Base-by-base conservation (phyloP, 208 protist species). In the Crithidia thermophila region DNA sequence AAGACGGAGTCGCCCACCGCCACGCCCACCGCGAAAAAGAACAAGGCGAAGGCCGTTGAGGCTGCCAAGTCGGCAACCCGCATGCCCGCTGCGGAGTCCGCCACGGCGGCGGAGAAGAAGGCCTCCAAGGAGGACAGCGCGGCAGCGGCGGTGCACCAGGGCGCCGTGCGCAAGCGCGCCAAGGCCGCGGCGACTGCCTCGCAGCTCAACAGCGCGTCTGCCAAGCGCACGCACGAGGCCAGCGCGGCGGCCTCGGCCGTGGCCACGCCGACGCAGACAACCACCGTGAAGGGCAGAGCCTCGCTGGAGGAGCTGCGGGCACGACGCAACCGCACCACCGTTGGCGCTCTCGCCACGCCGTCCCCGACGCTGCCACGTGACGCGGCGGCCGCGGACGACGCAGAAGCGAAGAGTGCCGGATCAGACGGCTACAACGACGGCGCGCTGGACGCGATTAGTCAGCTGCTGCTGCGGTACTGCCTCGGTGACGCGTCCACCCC, bases 401-500 rank as follows among this genome's bases (percentile, higher is more conserved):
- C 9, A 0, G 18, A 53, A 20, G 36, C 46, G 57, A 56, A 62
- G n/a, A n/a, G n/a, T n/a, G n/a, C n/a, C n/a, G n/a, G n/a, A 36
- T 10, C n/a, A 31, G 53, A 66, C 21, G 58, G 78, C 37, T 65
- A 68, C 60, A 74, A 77, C 27, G 74, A 83, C 28, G 45, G 77
- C 11, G 68, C 68, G 4, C 20, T 82, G 11, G 81, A 90, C 11
- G 78, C 82, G n/a, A 79, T 90, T 34, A 87, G 81, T 21, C 49
- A 64, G 21, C 66, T 87, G 27, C 72, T 90, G 25, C 67, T 85
- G 25, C 53, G 72, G 23, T 90, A 90, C 75, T 90, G 81, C 56
- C 39, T 69, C 23, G 64, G 63, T 13, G 39, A 51, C 8, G 4
- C 6, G 9, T 4, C 25, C 3, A 10, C 50, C 1, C 3, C 23